Evolutionary conservation across 805 yeast species (phyloP).

Genomic region (Blastobotrys peoriensis): DNA sequence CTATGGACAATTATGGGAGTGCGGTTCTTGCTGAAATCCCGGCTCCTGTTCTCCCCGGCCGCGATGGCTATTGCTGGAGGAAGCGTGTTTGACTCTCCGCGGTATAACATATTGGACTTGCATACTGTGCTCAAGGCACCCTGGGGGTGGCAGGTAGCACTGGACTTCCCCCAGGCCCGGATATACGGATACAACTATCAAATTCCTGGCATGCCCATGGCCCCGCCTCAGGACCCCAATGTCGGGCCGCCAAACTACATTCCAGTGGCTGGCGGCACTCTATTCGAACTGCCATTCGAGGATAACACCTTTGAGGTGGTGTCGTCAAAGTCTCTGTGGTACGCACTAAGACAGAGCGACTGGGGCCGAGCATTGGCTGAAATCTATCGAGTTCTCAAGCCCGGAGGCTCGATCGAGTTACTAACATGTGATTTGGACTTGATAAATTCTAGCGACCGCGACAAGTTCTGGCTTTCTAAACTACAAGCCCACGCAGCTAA

Average conservation of each 20-base stretch:
- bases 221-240: conserved; percentile 9
- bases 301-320: conserved; percentile 28
- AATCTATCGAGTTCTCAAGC: conserved; percentile 26
- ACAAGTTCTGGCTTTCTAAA: conserved; percentile 15
- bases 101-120: conserved; percentile 18
- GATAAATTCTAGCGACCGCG: conserved; percentile 17
- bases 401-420: conserved; percentile 29
- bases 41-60: conserved; percentile 26
- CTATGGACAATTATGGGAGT: conserved; percentile 30
- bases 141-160: conserved; percentile 32
- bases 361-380: conserved; percentile 25
- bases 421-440: conserved; percentile 22
- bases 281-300: conserved; percentile 26
- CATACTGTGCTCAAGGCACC: conserved; percentile 24
- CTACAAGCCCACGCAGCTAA: conserved; percentile 14
- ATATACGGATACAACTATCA: conserved; percentile 27
- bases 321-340: conserved; percentile 30
- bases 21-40: conserved; percentile 23
- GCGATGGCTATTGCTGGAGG: conserved; percentile 5
- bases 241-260: conserved; percentile 28
- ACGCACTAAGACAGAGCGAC: conserved; percentile 20
- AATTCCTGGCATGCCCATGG: conserved; percentile 9
- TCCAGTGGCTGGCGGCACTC: conserved; percentile 24
- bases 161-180: conserved; percentile 26
- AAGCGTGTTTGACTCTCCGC: not conserved